A percentile compares a stretch with the other conserved stretches of the same genome.
phyloP scores from a whole-genome alignment of 2,329 filamentous ascomycete species.

The Penicillium decumbens region DNA sequence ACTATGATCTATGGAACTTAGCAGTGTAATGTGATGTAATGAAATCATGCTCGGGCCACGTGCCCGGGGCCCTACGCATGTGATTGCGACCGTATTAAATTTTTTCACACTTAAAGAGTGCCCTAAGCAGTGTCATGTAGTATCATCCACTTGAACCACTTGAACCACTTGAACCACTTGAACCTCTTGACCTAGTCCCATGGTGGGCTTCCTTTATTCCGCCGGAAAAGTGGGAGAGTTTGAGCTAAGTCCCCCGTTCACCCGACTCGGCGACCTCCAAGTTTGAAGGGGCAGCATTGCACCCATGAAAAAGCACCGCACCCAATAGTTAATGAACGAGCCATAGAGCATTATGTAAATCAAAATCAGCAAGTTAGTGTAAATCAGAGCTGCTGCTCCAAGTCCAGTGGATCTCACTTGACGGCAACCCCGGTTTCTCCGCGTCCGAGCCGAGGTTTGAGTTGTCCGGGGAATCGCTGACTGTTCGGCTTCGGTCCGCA shows the following conservation, averaged over 20 bases:
- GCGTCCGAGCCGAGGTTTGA: slow-evolving; percentile 20
- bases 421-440: slow-evolving; percentile 17
- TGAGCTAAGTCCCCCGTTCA: slow-evolving; percentile 19
- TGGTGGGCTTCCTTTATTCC: slow-evolving; percentile 15
- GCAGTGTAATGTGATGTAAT: slow-evolving; percentile 17
- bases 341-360: neutral
- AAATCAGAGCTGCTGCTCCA: neutral
- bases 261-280: slow-evolving; percentile 18
- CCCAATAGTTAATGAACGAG: neutral
- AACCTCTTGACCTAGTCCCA: neutral
- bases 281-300: neutral
- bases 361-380: neutral
- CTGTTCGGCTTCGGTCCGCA: slow-evolving; percentile 21
- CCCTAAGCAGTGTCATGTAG: neutral
- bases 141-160: neutral
- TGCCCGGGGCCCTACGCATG: slow-evolving; percentile 8
- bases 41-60: slow-evolving; percentile 14
- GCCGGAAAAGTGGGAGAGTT: slow-evolving; percentile 17
- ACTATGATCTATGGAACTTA: neutral
- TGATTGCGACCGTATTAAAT: slow-evolving; percentile 5
- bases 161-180: neutral
- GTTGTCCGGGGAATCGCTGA: slow-evolving; percentile 17
- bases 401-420: neutral
- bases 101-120: neutral
- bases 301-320: neutral